phyloP scores from a whole-genome alignment of 108 stramenopile genomes.

The Aurantiochytrium sp. region DNA sequence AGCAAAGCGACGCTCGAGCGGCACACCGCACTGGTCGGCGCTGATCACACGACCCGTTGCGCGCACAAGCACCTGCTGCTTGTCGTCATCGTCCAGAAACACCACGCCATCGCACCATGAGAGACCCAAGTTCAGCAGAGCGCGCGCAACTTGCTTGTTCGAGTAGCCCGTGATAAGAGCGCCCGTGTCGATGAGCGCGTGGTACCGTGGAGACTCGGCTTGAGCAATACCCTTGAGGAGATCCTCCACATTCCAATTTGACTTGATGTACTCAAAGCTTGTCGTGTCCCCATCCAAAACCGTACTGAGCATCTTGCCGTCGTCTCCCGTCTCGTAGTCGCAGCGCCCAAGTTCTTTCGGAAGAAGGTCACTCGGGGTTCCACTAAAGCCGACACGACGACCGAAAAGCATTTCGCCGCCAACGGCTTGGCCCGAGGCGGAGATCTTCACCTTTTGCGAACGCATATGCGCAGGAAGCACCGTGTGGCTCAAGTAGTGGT shows the following conservation, averaged over 20 bases:
- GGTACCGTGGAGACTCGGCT: constrained; percentile 27
- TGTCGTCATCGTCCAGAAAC: constrained; percentile 46
- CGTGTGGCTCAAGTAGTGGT: constrained; percentile 24
- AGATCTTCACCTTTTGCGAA: neutral
- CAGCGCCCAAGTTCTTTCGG: constrained; percentile 25
- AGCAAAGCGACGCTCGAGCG: constrained; percentile 43
- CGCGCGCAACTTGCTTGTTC: constrained; percentile 27
- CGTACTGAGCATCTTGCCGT: constrained; percentile 23
- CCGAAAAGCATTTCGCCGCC: neutral
- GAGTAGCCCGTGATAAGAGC: constrained; percentile 44
- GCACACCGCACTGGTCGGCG: constrained; percentile 42
- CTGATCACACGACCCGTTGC: constrained; percentile 27
- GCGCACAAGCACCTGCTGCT: constrained; percentile 17
- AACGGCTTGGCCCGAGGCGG: constrained; percentile 21
- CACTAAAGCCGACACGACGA: neutral
- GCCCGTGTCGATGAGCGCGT: constrained; percentile 53
- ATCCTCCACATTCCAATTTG: constrained; percentile 34
- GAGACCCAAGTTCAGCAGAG: constrained; percentile 35
- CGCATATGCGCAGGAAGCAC: constrained; percentile 23
- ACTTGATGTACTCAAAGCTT: constrained; percentile 22
- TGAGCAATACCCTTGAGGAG: constrained; percentile 34
- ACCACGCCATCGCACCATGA: constrained; percentile 43
- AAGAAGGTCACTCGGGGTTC: constrained; percentile 24
- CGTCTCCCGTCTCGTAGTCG: constrained; percentile 32
- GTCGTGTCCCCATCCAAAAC: constrained; percentile 14